Base-by-base conservation (phyloP, 1,284 basidiomycete genomes). In the Xerocomus tenax region DNA sequence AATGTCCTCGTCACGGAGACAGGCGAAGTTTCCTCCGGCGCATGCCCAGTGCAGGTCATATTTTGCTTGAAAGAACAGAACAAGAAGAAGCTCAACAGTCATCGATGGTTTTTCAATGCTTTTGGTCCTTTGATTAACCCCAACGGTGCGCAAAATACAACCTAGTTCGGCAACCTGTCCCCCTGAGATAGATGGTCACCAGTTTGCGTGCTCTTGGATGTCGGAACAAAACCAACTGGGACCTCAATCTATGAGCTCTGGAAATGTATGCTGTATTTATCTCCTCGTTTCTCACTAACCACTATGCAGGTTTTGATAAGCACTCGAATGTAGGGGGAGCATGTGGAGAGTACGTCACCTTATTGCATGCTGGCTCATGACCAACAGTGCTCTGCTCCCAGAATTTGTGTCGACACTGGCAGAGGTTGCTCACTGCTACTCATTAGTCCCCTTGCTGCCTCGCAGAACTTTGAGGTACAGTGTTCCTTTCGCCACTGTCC, bases 51-150 rank as follows among this genome's bases (percentile, higher is more conserved):
- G n/a, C 93, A 96, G 69, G 74, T 96, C 57, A 68, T 95, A 42
- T 96, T 96, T 74, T 95, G 91, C 63, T 72, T 95, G 58, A 95
- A 96, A 70, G 93, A 94, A 66, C 85, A 91, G 70, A 96, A 95
- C 75, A 90, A 92, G 80, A 94, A 93, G 77, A 94, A 94, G 64
- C 71, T 93, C 55, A 93, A 93, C 72, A 87, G 82, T 62, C 90
- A 93, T 62, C 81, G 94, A 39, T 97, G 94, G 94, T 92, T 97
- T 71, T 97, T 97, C 79, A 96, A 97, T 63, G 93, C 91, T 0
- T 90, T 97, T 57, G 91, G 91, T 13, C 85, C 90, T 23, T 76
- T 95, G 47, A 77, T 94, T 65, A 83, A 86, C 45, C 88, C 88
- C 23, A 87, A 90, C 58, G 83, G 84, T 83, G 47, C 44, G 72